phyloP scores from a whole-genome alignment of 768 basidiomycete genomes.

The Aureoboletus auriporus region DNA sequence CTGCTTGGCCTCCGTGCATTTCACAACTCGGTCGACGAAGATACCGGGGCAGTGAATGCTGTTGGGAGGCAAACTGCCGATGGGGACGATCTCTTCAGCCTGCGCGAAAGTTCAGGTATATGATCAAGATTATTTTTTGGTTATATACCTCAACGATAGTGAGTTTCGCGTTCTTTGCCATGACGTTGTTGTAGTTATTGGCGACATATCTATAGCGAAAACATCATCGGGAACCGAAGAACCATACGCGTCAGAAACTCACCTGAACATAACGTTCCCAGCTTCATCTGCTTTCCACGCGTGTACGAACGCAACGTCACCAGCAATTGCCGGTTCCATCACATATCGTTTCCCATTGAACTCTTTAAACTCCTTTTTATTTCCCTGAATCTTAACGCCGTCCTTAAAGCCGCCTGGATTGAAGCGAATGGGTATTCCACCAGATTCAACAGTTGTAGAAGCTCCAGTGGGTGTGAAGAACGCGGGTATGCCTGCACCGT shows the following conservation, averaged over 20 bases:
- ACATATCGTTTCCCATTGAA: constrained; percentile 74
- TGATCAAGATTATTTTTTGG: not conserved
- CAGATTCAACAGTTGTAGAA: constrained; percentile 70
- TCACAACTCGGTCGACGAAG: constrained; percentile 82
- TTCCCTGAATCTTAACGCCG: constrained; percentile 65
- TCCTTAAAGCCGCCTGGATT: constrained; percentile 64
- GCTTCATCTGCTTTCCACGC: constrained; percentile 91
- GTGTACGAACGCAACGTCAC: constrained; percentile 76
- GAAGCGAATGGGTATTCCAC: constrained; percentile 73
- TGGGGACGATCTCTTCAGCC: constrained; percentile 86
- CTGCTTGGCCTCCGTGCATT: constrained; percentile 65
- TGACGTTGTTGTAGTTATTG: constrained; percentile 78
- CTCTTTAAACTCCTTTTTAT: constrained; percentile 67
- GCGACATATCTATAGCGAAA: constrained; percentile 60
- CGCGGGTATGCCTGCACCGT: constrained; percentile 82
- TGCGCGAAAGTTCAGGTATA: constrained; percentile 22
- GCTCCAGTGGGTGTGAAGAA: constrained; percentile 89
- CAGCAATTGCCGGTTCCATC: constrained; percentile 71
- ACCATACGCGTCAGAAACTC: constrained; percentile 4
- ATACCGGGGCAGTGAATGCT: constrained; percentile 77
- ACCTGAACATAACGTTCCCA: constrained; percentile 88
- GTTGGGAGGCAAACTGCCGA: constrained; percentile 77
- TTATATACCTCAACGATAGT: constrained; percentile 79
- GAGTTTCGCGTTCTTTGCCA: constrained; percentile 83
- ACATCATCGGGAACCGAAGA: not conserved